Evolutionary conservation across 2,329 filamentous ascomycete genomes (phyloP).

Genomic region (Fusarium siculi): DNA sequence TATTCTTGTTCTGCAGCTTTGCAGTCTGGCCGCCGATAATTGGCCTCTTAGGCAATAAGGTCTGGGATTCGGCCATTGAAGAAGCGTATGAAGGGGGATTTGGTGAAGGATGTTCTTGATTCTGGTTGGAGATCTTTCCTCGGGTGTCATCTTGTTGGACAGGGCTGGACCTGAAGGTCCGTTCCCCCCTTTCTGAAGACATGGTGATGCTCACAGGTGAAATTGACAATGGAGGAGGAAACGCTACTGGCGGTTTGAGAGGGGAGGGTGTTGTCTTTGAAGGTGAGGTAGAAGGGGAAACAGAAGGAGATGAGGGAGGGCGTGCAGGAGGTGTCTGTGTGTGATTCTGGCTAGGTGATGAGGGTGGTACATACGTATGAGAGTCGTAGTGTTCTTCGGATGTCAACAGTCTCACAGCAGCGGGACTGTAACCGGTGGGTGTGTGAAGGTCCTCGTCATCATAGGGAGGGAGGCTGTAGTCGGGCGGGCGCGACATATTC

Average conservation of each 20-base stretch:
- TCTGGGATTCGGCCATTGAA: conserved; percentile 22
- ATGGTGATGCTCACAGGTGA: conserved; percentile 14
- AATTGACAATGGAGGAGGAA: conserved; percentile 21
- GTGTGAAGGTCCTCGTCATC: conserved; percentile 61
- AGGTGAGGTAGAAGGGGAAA: conserved; percentile 11
- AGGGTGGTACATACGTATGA: conserved; percentile 64
- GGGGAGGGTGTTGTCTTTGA: conserved; percentile 24
- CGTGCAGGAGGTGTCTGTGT: conserved; percentile 10
- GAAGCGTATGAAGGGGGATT: conserved; percentile 21
- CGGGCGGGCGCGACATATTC: conserved; percentile 63
- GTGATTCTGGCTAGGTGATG: conserved; percentile 22
- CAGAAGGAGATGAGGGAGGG: conserved; percentile 3
- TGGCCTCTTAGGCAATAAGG: conserved; percentile 26
- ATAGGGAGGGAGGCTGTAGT: conserved; percentile 67
- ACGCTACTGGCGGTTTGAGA: conserved; percentile 27
- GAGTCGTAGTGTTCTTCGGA: conserved; percentile 66
- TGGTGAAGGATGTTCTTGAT: conserved; percentile 8
- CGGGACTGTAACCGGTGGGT: conserved; percentile 59
- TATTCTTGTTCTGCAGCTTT: conserved; percentile 61
- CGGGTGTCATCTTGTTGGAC: conserved; percentile 14
- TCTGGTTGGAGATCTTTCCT: background rate
- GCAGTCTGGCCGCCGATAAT: conserved; percentile 51
- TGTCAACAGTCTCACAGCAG: conserved; percentile 70
- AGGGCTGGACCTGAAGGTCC: background rate
- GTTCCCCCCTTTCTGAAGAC: conserved; percentile 14